A percentile compares a stretch with the other conserved stretches of the same genome.
Evolutionary conservation across 1,139 yeast genomes (phyloP).

Genomic region (Zygoascus sp.): DNA sequence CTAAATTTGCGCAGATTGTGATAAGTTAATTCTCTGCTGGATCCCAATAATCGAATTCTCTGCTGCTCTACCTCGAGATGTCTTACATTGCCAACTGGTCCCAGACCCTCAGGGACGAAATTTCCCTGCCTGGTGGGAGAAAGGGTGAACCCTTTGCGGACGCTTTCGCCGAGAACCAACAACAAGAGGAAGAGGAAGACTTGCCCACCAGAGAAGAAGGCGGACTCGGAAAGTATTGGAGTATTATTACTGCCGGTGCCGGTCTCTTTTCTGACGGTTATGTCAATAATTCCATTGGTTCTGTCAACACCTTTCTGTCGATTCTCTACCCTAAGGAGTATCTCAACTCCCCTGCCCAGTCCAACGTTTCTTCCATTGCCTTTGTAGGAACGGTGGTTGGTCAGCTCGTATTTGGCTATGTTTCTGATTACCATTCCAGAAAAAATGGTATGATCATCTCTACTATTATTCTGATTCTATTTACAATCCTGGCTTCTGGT

Average conservation of each 20-base stretch:
- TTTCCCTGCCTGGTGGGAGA: not conserved
- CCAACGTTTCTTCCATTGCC: slow-evolving; percentile 76
- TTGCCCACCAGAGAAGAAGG: not conserved
- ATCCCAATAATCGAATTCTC: too few relatives aligned
- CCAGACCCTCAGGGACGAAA: slow-evolving; percentile 4
- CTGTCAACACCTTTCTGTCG: slow-evolving; percentile 66
- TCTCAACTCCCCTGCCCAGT: slow-evolving; percentile 57
- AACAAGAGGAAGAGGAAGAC: not conserved
- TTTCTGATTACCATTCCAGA: slow-evolving; percentile 76
- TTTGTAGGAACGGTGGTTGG: slow-evolving; percentile 88
- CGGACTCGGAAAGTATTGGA: slow-evolving; percentile 43
- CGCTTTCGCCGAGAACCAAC: not conserved
- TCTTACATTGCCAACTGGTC: slow-evolving; percentile 3
- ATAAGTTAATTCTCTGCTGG: not conserved
- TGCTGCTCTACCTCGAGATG: not conserved
- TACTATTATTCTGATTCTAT: slow-evolving; percentile 64
- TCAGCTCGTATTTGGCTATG: slow-evolving; percentile 69
- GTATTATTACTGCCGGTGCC: slow-evolving; percentile 82
- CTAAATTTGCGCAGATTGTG: not conserved
- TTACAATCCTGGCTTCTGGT: slow-evolving; percentile 73
- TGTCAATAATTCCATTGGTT: slow-evolving; percentile 73
- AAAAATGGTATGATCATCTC: slow-evolving; percentile 76
- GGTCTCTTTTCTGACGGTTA: slow-evolving; percentile 90
- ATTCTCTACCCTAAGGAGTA: slow-evolving; percentile 59
- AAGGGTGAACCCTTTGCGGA: not conserved